A percentile compares a stretch with the other conserved stretches of the same genome.
Conservation (phyloP, 192 early-diverging fungal species). For the Dissophora ornata region DNA sequence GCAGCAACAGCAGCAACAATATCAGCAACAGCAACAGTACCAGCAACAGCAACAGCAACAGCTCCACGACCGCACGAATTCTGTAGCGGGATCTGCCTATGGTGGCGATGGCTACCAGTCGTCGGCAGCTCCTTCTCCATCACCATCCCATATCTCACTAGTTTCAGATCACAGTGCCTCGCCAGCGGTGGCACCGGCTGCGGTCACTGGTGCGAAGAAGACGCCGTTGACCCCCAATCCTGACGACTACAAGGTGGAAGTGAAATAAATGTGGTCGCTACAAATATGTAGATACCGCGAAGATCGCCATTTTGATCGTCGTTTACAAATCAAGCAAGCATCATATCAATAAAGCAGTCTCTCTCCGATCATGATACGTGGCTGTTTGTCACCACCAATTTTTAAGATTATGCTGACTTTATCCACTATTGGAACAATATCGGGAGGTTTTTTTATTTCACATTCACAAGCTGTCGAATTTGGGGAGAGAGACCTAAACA, state of each 20-base stretch:
- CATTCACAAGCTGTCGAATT: too few relatives aligned
- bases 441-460: too few relatives aligned
- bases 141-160: conserved; percentile 41
- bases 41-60: conserved; percentile 30
- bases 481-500: background rate
- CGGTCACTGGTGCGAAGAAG: background rate
- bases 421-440: too few relatives aligned
- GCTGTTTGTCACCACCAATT: too few relatives aligned
- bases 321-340: too few relatives aligned
- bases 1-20: conserved; percentile 3
- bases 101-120: conserved; percentile 11
- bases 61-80: conserved; percentile 16
- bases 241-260: conserved; percentile 53
- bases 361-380: too few relatives aligned
- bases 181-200: background rate
- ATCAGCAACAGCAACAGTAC: conserved; percentile 28
- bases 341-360: too few relatives aligned
- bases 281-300: background rate
- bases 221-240: conserved; percentile 6
- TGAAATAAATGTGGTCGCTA: conserved; percentile 21
- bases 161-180: conserved; percentile 23
- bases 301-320: too few relatives aligned
- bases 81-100: conserved; percentile 25
- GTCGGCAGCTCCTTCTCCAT: conserved; percentile 36
- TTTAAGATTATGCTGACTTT: too few relatives aligned